Conservation (phyloP, 768 basidiomycete species). For the Boletus pseudo-olivaceus region DNA sequence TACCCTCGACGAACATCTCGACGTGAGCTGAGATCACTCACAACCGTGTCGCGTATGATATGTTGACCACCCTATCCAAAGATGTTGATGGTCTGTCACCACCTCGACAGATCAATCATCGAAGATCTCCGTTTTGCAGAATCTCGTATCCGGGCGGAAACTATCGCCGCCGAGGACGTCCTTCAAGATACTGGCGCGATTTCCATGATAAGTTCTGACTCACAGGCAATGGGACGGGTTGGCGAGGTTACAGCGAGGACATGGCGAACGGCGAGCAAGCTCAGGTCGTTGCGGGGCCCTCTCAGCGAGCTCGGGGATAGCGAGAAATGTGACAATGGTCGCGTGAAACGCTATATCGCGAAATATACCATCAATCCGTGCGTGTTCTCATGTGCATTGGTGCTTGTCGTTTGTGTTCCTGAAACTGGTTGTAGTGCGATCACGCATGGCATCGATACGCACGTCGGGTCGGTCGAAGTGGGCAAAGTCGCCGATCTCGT, state of each 20-base stretch:
- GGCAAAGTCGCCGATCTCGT: conserved; percentile 92
- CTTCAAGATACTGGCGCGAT: conserved; percentile 92
- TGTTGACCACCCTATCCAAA: conserved; percentile 30
- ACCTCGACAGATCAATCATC: conserved; percentile 84
- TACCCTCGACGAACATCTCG: conserved; percentile 95
- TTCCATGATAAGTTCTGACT: conserved; percentile 94
- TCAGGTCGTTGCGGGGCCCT: conserved; percentile 77
- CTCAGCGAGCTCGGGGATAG: conserved; percentile 54
- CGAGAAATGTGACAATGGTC: conserved; percentile 59
- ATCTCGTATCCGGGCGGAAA: conserved; percentile 94
- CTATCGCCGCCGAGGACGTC: conserved; percentile 96
- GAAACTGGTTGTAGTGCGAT: conserved; percentile 59
- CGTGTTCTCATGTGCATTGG: no score
- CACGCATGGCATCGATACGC: conserved; percentile 85
- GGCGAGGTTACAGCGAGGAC: conserved; percentile 91
- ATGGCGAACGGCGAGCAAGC: conserved; percentile 97
- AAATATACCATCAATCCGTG: conserved; percentile 99
- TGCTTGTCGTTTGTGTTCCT: neutral
- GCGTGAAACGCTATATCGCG: conserved; percentile 92
- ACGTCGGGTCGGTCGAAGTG: conserved; percentile 78
- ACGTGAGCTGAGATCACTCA: conserved; percentile 54
- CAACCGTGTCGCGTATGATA: neutral
- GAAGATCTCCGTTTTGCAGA: conserved; percentile 97
- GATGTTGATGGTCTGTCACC: conserved; percentile 99
- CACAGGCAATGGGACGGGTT: conserved; percentile 98